Evolutionary conservation across 2,329 filamentous ascomycete genomes (phyloP), one percentile per base, ranked within the genome.

Genomic region (Huntiella decipiens): DNA sequence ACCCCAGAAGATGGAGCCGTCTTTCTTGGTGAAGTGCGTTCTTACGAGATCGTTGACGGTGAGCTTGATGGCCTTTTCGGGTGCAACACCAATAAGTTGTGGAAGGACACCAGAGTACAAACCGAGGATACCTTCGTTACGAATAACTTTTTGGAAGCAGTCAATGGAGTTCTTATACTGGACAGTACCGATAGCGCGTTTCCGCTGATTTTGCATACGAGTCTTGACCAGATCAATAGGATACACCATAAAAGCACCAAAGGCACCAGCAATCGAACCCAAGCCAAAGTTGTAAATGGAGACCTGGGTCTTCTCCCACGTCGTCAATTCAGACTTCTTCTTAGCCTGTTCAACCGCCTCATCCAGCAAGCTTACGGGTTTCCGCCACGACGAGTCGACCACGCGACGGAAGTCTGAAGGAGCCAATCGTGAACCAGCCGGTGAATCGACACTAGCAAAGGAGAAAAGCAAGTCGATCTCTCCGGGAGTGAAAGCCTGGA

Each of bases 161-260:
- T 98, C 91, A 52, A 94, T 65, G 40, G 88, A 96, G 70, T 98
- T 98, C 64, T 93, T 94, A 67, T 98, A 98, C 51, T 96, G 65
- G 51, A 82, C 70, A 61, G 94, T 80, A 48, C 91, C 91, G 35
- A 43, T 43, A 1, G 87, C 84, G 4, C 74, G 75, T 44, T 76
- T 77, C 53, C 91, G 77, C 68, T 98, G 91, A 66, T 98, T 98
- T 64, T 98, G 91, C 78, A 98, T 82, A 51, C 91, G 79, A 1
- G 91, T 98, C 74, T 98, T 98, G 61, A 98, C 91, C 51, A 98
- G 67, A 66, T 98, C 91, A 58, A 98, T 96, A 17, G 91, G 91
- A 61, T 98, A 98, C 45, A 98, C 91, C 85, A 98, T 95, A 61
- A 98, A 96, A 10, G 91, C 91, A 60, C 91, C 91, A 59, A 98